phyloP scores from a whole-genome alignment of 805 yeast species.

The Saccharomycopsis olivae region DNA sequence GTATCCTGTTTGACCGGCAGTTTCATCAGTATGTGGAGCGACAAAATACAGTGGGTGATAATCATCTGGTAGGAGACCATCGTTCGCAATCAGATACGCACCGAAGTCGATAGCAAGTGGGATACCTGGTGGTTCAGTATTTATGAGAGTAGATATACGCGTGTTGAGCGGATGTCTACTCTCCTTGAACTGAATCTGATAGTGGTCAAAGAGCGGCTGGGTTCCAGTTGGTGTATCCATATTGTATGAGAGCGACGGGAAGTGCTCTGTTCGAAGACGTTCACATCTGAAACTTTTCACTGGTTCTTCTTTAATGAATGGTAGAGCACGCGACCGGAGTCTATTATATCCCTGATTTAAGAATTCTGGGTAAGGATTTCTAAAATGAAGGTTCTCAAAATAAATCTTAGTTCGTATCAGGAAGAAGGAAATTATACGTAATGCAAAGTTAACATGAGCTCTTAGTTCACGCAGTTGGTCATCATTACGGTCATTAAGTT shows the following conservation, averaged over 20 bases:
- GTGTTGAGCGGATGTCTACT: conserved; percentile 12
- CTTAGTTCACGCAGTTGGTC: not conserved
- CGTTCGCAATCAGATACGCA: not conserved
- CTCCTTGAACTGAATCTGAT: conserved; percentile 10
- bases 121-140: not conserved
- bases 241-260: conserved; percentile 8
- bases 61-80: conserved; percentile 8
- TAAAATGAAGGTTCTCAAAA: conserved; percentile 12
- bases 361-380: conserved; percentile 9
- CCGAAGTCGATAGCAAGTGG: not conserved
- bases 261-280: conserved; percentile 10
- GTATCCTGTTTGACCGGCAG: not conserved
- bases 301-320: conserved; percentile 7
- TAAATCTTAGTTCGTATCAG: conserved; percentile 7
- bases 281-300: conserved; percentile 2
- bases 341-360: conserved; percentile 10
- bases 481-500: not conserved
- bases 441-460: conserved; percentile 4
- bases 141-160: conserved; percentile 7
- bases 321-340: conserved; percentile 3
- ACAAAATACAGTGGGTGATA: conserved; percentile 2
- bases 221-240: not conserved
- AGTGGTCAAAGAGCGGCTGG: conserved; percentile 2
- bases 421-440: conserved; percentile 11
- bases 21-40: not conserved